phyloP scores from a whole-genome alignment of 352 stramenopile genomes.

The Phytophthora vignae region DNA sequence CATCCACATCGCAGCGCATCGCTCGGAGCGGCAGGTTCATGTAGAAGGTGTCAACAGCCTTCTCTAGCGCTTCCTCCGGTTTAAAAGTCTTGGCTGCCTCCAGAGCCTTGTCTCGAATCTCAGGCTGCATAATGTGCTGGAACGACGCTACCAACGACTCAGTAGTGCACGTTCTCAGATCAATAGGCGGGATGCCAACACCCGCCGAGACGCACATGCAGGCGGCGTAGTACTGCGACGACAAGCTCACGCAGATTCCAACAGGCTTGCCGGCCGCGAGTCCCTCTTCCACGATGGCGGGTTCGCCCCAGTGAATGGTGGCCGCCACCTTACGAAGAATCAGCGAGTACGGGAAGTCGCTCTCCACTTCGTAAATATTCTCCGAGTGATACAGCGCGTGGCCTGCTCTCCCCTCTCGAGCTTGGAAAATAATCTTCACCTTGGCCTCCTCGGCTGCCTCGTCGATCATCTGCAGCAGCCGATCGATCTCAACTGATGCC shows the following conservation, averaged over 20 bases:
- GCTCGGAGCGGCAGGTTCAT: slow-evolving; percentile 42
- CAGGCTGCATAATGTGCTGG: slow-evolving; percentile 48
- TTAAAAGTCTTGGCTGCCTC: slow-evolving; percentile 59
- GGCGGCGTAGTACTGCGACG: slow-evolving; percentile 90
- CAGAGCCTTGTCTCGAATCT: slow-evolving; percentile 49
- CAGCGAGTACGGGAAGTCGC: slow-evolving; percentile 72
- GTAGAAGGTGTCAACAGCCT: slow-evolving; percentile 73
- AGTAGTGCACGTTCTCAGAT: slow-evolving; percentile 64
- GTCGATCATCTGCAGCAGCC: slow-evolving; percentile 46
- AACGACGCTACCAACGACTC: slow-evolving; percentile 75
- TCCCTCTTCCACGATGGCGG: slow-evolving; percentile 84
- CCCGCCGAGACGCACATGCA: slow-evolving; percentile 73
- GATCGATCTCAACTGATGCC: slow-evolving; percentile 33
- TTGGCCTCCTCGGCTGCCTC: slow-evolving; percentile 37
- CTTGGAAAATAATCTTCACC: slow-evolving; percentile 71
- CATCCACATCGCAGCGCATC: slow-evolving; percentile 50
- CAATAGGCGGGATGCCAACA: slow-evolving; percentile 76
- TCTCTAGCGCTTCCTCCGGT: slow-evolving; percentile 68
- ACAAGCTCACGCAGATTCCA: slow-evolving; percentile 91
- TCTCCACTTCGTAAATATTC: slow-evolving; percentile 48
- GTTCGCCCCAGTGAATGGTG: slow-evolving; percentile 78
- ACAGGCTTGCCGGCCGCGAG: slow-evolving; percentile 85
- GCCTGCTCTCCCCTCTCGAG: slow-evolving; percentile 23
- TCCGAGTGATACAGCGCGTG: slow-evolving; percentile 34
- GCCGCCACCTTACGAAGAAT: slow-evolving; percentile 82